A percentile compares a stretch with the other conserved stretches of the same genome.
Conservation (phyloP, 805 yeast species). For the Yarrowia bubula region DNA sequence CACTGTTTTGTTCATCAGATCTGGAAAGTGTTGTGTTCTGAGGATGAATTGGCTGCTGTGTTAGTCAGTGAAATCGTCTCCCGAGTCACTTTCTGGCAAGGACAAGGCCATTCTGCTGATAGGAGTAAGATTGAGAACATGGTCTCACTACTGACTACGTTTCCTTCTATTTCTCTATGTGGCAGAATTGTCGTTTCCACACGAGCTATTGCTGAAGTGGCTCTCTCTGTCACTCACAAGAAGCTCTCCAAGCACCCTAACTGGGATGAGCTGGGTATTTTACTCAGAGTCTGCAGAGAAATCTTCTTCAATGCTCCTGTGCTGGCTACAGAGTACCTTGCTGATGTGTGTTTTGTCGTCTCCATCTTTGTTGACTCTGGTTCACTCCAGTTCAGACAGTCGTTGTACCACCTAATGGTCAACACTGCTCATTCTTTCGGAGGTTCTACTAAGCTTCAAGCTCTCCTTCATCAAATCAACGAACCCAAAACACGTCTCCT, state of each 20-base stretch:
- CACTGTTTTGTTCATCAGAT: conserved; percentile 56
- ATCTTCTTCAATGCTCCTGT: conserved; percentile 63
- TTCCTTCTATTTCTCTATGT: conserved; percentile 72
- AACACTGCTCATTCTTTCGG: conserved; percentile 70
- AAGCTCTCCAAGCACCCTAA: conserved; percentile 48
- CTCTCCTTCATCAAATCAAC: conserved; percentile 39
- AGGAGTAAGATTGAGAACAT: conserved; percentile 50
- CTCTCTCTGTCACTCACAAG: background rate
- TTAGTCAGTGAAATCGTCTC: conserved; percentile 72
- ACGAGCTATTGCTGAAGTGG: conserved; percentile 8
- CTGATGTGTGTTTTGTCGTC: conserved; percentile 68
- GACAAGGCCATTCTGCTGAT: conserved; percentile 52
- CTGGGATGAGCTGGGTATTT: conserved; percentile 70
- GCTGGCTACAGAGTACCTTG: conserved; percentile 42
- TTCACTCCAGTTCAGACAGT: conserved; percentile 55
- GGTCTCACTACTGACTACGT: conserved; percentile 57
- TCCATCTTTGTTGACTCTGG: conserved; percentile 56
- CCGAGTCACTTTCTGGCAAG: conserved; percentile 70
- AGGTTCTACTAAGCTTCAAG: conserved; percentile 46
- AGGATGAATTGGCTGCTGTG: conserved; percentile 55
- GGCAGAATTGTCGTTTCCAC: conserved; percentile 52
- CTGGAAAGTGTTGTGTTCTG: conserved; percentile 66
- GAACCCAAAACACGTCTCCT: conserved; percentile 33
- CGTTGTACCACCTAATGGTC: conserved; percentile 58
- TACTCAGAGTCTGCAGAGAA: conserved; percentile 61